Evolutionary conservation across 148 eudicot genomes (phyloP), one percentile per base, ranked within the genome.

Genomic region (Rhododendron vialii): DNA sequence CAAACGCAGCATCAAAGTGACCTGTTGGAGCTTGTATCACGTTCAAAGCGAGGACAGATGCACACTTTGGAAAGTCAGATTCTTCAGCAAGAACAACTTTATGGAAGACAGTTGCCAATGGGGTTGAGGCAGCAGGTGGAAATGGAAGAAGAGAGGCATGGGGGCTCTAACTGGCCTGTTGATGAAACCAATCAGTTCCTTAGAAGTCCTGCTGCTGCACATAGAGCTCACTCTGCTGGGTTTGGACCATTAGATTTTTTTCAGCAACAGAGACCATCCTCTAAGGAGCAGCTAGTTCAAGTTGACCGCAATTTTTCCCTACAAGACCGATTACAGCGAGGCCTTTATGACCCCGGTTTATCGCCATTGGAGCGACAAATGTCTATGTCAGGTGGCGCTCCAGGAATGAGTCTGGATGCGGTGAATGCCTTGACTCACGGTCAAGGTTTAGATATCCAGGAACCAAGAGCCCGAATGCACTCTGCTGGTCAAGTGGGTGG

Each of bases 71-170:
- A 94, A 82, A 91, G 90, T 18, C 98, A 95, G 87, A 83, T 92
- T 86, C 88, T 91, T 87, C 98, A 90, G 90, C 96, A 92, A 90
- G 97, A 95, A 88, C 96, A 94, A 86, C 61, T 93, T 87, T 93
- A 89, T 59, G 94, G 90, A 43, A 91, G 94, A 89, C 85, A 71
- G 38, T 71, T 94, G 91, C 86, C 93, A 38, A 83, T 91, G 92
- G 93, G 93, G 78, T 85, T 95, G 89, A 92, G 96, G 89, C 98
- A 93, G 88, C 89, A 91, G 76, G 76, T 85, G 63, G 98, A 96
- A 86, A 88, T 92, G 92, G 95, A 95, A 89, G 96, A 93, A 69
- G 96, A 92, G 77, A 91, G 95, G 67, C 89, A 82, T 30, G 76
- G 87, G 30, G 89, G 92, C 80, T 87, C 95, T 51, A 87, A 76